phyloP scores from a whole-genome alignment of 352 stramenopile genomes.

The Globisporangium yorkense region DNA sequence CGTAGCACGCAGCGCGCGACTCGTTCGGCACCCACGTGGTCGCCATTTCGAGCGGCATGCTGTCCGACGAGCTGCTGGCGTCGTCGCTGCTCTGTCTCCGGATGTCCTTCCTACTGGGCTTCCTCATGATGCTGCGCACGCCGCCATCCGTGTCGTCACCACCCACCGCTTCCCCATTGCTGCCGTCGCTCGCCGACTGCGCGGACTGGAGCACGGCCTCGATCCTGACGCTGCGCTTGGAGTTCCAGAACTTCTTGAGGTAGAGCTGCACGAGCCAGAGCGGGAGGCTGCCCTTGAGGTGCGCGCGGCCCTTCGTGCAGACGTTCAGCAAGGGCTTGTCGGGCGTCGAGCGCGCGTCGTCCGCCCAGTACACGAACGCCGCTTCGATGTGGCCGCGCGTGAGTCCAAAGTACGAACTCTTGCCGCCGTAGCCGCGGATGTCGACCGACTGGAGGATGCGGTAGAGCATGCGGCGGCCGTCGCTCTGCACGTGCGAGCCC shows the following conservation, averaged over 20 bases:
- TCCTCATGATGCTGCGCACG: neutral
- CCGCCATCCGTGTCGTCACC: neutral
- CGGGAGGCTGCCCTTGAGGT: slow-evolving; percentile 58
- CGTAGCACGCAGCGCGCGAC: slow-evolving; percentile 37
- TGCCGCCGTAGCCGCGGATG: slow-evolving; percentile 47
- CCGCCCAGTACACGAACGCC: slow-evolving; percentile 70
- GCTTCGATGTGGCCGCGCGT: slow-evolving; percentile 55
- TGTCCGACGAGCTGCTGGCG: neutral
- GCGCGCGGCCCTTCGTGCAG: slow-evolving; percentile 45
- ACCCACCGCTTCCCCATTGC: neutral
- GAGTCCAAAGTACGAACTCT: slow-evolving; percentile 63
- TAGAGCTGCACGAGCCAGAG: slow-evolving; percentile 50
- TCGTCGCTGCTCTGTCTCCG: neutral
- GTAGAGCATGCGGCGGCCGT: slow-evolving; percentile 53
- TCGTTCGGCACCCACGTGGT: slow-evolving; percentile 57
- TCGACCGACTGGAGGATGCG: slow-evolving; percentile 59
- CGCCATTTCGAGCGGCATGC: slow-evolving; percentile 45
- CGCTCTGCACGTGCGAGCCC: slow-evolving; percentile 41
- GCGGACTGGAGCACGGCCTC: slow-evolving; percentile 10
- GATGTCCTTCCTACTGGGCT: neutral
- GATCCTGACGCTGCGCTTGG: slow-evolving; percentile 19
- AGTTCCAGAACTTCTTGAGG: slow-evolving; percentile 55
- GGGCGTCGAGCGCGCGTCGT: slow-evolving; percentile 11
- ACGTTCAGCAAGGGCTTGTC: slow-evolving; percentile 38
- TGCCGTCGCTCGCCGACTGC: neutral